Evolutionary conservation across 805 yeast species (phyloP).

Genomic region (Ogataea trehaloabstinens): DNA sequence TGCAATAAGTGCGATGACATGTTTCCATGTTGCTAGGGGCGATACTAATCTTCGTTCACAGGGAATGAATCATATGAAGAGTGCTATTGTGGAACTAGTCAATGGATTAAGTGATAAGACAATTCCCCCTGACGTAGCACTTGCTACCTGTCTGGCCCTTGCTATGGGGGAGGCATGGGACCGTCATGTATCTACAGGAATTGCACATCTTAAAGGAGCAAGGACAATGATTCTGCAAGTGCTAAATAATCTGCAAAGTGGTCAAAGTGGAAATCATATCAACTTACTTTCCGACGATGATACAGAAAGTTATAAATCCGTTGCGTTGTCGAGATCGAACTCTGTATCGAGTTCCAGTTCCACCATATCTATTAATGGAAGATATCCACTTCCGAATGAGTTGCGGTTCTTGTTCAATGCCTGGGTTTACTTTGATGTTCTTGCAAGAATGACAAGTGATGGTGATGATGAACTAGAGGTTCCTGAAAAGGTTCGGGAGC

Average conservation of each 20-base stretch:
- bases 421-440: slow-evolving; percentile 68
- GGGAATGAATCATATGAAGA: slow-evolving; percentile 58
- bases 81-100: slow-evolving; percentile 57
- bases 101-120: slow-evolving; percentile 46
- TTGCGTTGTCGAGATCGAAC: slow-evolving; percentile 9
- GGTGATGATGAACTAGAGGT: slow-evolving; percentile 35
- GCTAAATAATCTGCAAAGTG: slow-evolving; percentile 24
- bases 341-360: slow-evolving; percentile 7
- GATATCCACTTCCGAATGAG: slow-evolving; percentile 34
- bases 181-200: slow-evolving; percentile 62
- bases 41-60: slow-evolving; percentile 43
- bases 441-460: slow-evolving; percentile 62
- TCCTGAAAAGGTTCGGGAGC: slow-evolving; percentile 2
- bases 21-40: slow-evolving; percentile 54
- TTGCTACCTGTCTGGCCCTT: slow-evolving; percentile 60
- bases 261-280: slow-evolving; percentile 14
- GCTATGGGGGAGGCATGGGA: slow-evolving; percentile 72
- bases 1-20: slow-evolving; percentile 65
- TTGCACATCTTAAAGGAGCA: slow-evolving; percentile 68
- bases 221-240: slow-evolving; percentile 56
- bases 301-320: slow-evolving; percentile 2
- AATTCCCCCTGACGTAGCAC: slow-evolving; percentile 62
- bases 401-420: slow-evolving; percentile 56
- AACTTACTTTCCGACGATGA: slow-evolving; percentile 1
- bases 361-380: background rate